Evolutionary conservation across 83 land plant genomes (phyloP).

Genomic region (Larix sibirica): DNA sequence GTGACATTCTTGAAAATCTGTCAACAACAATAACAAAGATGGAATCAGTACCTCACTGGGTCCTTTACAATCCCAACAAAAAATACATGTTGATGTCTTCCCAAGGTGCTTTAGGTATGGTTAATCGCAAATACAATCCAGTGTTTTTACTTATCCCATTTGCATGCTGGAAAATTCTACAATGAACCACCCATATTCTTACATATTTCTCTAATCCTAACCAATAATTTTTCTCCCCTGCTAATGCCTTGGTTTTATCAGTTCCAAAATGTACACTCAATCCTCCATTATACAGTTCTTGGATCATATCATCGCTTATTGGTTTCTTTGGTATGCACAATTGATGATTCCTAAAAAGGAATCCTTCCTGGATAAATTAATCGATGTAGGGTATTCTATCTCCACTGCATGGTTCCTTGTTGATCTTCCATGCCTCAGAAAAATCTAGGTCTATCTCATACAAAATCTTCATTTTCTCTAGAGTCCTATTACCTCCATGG

Average conservation of each 20-base stretch:
- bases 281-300: not conserved
- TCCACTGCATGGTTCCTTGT: not conserved
- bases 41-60: not conserved
- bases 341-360: too few relatives aligned
- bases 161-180: not conserved
- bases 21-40: not conserved
- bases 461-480: not conserved
- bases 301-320: not conserved
- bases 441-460: too few relatives aligned
- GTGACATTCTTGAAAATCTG: not conserved
- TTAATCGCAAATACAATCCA: not conserved
- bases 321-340: not conserved
- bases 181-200: not conserved
- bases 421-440: not conserved
- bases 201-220: not conserved
- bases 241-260: not conserved
- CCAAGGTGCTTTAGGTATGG: not conserved
- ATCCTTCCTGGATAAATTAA: not conserved
- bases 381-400: not conserved
- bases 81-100: not conserved
- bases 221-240: not conserved
- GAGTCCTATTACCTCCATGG: not conserved
- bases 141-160: not conserved
- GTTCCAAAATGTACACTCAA: not conserved
- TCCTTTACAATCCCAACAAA: not conserved